Percentiles rank a stretch among this genome's conserved stretches.
phyloP scores from a whole-genome alignment of 78 protist species.

The Pirum gemmata region DNA sequence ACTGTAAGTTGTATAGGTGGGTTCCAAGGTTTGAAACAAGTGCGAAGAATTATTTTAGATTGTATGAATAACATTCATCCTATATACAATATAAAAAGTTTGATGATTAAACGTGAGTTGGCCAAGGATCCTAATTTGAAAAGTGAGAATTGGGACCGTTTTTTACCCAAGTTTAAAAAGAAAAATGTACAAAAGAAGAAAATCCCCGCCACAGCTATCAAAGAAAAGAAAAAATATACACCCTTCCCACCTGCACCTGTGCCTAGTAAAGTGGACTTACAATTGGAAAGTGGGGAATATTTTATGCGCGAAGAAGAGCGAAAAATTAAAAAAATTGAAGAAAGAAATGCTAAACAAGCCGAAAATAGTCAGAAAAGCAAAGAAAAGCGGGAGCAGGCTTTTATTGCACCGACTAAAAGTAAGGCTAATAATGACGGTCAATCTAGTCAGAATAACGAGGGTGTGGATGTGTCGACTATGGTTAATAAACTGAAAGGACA shows the following conservation, averaged over 20 bases:
- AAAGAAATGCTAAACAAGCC: constrained; percentile 22
- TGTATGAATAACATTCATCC: constrained; percentile 97
- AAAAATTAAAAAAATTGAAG: not conserved
- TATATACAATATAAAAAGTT: constrained; percentile 86
- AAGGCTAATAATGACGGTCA: not conserved
- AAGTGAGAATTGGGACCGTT: constrained; percentile 87
- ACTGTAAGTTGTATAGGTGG: constrained; percentile 92
- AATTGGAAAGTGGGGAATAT: constrained; percentile 79
- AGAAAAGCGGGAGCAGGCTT: constrained; percentile 32
- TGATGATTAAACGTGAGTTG: constrained; percentile 94
- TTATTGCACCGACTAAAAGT: constrained; percentile 25
- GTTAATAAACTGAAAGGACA: not conserved
- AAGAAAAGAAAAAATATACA: constrained; percentile 57
- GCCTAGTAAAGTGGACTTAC: constrained; percentile 67
- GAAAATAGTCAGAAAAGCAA: not conserved
- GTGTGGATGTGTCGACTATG: not conserved
- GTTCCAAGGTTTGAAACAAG: constrained; percentile 63
- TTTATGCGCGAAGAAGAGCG: constrained; percentile 55
- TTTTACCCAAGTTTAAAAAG: constrained; percentile 88
- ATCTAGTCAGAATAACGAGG: not conserved
- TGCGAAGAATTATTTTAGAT: constrained; percentile 82
- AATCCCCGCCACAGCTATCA: constrained; percentile 18
- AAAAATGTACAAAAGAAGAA: constrained; percentile 48
- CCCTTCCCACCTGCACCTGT: constrained; percentile 75
- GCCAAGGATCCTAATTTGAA: constrained; percentile 71